Evolutionary conservation across 768 basidiomycete genomes (phyloP).

Genomic region (Rhizopogon rudus): DNA sequence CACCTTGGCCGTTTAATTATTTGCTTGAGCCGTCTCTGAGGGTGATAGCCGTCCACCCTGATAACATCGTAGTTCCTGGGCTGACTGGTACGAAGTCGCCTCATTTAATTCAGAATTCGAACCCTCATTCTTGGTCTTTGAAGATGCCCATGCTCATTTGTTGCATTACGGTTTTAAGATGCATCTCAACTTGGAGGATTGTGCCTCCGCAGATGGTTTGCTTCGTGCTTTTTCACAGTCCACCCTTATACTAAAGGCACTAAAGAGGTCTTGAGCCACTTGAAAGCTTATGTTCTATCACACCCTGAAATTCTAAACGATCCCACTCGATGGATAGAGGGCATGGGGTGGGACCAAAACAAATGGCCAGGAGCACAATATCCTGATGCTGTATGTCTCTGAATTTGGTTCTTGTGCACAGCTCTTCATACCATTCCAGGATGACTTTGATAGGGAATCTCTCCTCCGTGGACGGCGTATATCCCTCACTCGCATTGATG

Average conservation of each 20-base stretch:
- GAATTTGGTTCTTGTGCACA: neutral
- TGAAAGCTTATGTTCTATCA: slow-evolving; percentile 53
- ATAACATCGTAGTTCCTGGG: slow-evolving; percentile 63
- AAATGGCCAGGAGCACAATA: slow-evolving; percentile 60
- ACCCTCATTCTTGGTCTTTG: neutral
- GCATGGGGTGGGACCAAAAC: slow-evolving; percentile 95
- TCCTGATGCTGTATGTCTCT: slow-evolving; percentile 58
- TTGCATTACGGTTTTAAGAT: slow-evolving; percentile 62
- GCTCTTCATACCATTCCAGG: slow-evolving; percentile 33
- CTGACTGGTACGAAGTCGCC: slow-evolving; percentile 47
- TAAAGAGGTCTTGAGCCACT: slow-evolving; percentile 56
- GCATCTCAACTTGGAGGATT: slow-evolving; percentile 58
- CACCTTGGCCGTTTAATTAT: slow-evolving; percentile 19
- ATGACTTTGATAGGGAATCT: slow-evolving; percentile 67
- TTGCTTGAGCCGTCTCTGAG: slow-evolving; percentile 15
- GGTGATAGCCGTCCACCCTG: slow-evolving; percentile 22
- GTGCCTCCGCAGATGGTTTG: slow-evolving; percentile 55
- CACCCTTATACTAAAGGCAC: neutral
- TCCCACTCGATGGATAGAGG: slow-evolving; percentile 66
- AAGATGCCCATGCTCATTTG: slow-evolving; percentile 81
- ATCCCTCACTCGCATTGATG: slow-evolving; percentile 72
- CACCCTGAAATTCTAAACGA: slow-evolving; percentile 54
- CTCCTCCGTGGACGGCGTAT: slow-evolving; percentile 68
- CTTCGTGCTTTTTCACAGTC: neutral
- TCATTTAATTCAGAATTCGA: neutral